A percentile compares a stretch with the other conserved stretches of the same genome.
Evolutionary conservation across 345 rosid genomes (phyloP).

Genomic region (Lumnitzera racemosa): DNA sequence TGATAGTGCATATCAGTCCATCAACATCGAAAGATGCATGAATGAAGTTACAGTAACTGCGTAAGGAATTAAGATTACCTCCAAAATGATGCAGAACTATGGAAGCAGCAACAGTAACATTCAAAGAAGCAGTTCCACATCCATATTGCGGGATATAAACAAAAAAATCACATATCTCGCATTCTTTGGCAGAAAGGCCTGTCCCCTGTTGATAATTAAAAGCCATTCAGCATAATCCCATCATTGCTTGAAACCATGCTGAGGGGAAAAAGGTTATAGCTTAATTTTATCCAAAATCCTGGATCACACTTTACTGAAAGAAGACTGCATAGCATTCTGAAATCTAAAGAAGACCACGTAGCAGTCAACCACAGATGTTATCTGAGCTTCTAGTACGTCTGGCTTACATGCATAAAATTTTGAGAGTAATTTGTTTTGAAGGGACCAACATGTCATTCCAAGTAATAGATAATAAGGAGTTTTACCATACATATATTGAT

Average conservation of each 20-base stretch:
- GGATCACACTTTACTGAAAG: too few relatives aligned
- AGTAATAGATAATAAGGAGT: too few relatives aligned
- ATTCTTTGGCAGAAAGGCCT: slow-evolving; percentile 84
- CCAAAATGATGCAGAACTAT: slow-evolving; percentile 92
- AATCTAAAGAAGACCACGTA: too few relatives aligned
- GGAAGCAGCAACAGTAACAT: slow-evolving; percentile 96
- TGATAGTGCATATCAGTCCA: not conserved
- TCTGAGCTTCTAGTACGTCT: too few relatives aligned
- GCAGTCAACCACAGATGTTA: too few relatives aligned
- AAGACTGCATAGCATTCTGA: too few relatives aligned
- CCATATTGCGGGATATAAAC: slow-evolving; percentile 93
- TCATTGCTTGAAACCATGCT: not conserved
- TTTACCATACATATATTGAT: too few relatives aligned
- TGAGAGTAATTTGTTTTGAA: too few relatives aligned
- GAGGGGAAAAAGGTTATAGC: not conserved
- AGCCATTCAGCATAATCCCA: not conserved
- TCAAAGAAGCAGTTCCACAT: slow-evolving; percentile 85
- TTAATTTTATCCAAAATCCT: too few relatives aligned
- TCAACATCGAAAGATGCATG: not conserved
- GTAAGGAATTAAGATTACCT: slow-evolving; percentile 30
- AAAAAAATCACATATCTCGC: slow-evolving; percentile 86
- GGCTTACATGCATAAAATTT: too few relatives aligned
- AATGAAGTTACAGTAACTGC: not conserved
- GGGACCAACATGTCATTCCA: too few relatives aligned
- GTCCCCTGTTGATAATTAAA: slow-evolving; percentile 48